phyloP scores from a whole-genome alignment of 805 yeast species.

The Hanseniaspora osmophila region DNA sequence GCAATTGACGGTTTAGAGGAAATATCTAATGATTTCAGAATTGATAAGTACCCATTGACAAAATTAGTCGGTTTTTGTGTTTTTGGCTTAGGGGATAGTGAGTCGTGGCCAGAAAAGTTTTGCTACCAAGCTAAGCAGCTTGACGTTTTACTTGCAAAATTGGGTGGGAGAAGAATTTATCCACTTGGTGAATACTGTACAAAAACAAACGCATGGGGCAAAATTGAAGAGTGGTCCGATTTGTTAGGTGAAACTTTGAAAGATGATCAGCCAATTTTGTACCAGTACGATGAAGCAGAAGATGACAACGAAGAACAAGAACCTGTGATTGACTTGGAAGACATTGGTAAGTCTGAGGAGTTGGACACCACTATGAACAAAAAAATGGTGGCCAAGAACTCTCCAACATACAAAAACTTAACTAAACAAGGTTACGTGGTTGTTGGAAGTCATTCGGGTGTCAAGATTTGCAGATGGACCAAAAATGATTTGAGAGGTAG shows the following conservation, averaged over 20 bases:
- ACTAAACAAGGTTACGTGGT: slow-evolving; percentile 90
- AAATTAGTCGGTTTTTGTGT: slow-evolving; percentile 68
- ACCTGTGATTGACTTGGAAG: slow-evolving; percentile 69
- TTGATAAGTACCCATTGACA: slow-evolving; percentile 67
- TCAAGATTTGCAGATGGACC: slow-evolving; percentile 91
- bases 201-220: slow-evolving; percentile 48
- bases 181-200: slow-evolving; percentile 78
- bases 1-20: slow-evolving; percentile 70
- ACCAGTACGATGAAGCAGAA: slow-evolving; percentile 44
- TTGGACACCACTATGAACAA: slow-evolving; percentile 26
- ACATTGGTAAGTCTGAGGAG: slow-evolving; percentile 45
- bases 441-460: slow-evolving; percentile 91
- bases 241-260: slow-evolving; percentile 43
- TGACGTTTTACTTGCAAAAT: slow-evolving; percentile 60
- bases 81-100: slow-evolving; percentile 76
- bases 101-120: slow-evolving; percentile 70
- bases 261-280: slow-evolving; percentile 59
- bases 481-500: slow-evolving; percentile 86
- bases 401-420: slow-evolving; percentile 76
- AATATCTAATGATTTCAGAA: slow-evolving; percentile 70
- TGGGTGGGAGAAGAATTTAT: slow-evolving; percentile 76
- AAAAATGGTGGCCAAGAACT: slow-evolving; percentile 79
- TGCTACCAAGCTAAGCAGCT: slow-evolving; percentile 74
- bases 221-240: slow-evolving; percentile 53
- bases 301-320: slow-evolving; percentile 32